phyloP scores from a whole-genome alignment of 1,139 yeast genomes.

The Lodderomyces pseudojiufengensis region DNA sequence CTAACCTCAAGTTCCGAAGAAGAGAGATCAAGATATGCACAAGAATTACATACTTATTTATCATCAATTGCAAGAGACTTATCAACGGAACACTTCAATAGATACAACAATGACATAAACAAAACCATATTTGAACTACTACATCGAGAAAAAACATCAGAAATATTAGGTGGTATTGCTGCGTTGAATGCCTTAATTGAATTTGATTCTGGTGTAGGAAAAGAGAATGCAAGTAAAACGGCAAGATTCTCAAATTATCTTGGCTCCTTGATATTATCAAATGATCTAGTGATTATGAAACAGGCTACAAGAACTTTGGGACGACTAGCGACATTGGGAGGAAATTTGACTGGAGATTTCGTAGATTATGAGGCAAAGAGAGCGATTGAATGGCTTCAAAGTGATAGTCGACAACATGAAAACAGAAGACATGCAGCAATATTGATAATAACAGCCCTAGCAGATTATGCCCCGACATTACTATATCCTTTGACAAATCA shows the following conservation, averaged over 20 bases:
- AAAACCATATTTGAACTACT: slow-evolving; percentile 82
- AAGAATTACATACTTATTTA: slow-evolving; percentile 63
- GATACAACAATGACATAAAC: slow-evolving; percentile 82
- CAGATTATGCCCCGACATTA: slow-evolving; percentile 83
- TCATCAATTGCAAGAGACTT: slow-evolving; percentile 70
- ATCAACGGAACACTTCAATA: slow-evolving; percentile 72
- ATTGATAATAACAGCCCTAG: slow-evolving; percentile 75
- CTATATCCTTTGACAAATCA: slow-evolving; percentile 75
- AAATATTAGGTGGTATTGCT: slow-evolving; percentile 83
- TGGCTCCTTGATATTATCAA: slow-evolving; percentile 75
- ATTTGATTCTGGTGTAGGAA: slow-evolving; percentile 61
- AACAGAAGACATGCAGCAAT: slow-evolving; percentile 88
- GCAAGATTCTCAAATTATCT: slow-evolving; percentile 87
- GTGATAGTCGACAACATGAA: slow-evolving; percentile 64
- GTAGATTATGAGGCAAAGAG: slow-evolving; percentile 90
- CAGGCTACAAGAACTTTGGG: slow-evolving; percentile 87
- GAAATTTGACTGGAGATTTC: slow-evolving; percentile 83
- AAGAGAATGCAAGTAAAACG: slow-evolving; percentile 83
- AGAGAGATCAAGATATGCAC: slow-evolving; percentile 57
- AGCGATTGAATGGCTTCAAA: slow-evolving; percentile 86
- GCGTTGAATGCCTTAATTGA: slow-evolving; percentile 87
- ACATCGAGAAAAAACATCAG: slow-evolving; percentile 67
- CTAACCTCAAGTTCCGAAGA: slow-evolving; percentile 48
- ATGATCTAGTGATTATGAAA: slow-evolving; percentile 79
- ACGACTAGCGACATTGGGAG: slow-evolving; percentile 83